Evolutionary conservation across 208 protist genomes (phyloP).

Genomic region (Polymyxa betae): DNA sequence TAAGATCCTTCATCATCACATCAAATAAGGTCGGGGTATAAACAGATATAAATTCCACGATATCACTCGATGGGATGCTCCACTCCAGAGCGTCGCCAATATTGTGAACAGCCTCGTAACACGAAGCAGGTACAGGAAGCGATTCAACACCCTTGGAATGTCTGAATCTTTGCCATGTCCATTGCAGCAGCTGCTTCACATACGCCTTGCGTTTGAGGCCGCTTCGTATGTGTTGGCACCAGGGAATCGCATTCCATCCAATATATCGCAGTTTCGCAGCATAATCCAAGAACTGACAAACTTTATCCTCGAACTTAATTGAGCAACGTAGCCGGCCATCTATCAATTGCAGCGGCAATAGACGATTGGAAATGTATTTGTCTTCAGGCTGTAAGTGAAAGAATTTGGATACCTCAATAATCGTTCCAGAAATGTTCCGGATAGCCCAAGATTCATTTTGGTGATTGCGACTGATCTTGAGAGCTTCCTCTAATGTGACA

Average conservation of each 20-base stretch:
- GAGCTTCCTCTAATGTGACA: neutral
- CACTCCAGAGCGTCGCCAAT: too few relatives aligned
- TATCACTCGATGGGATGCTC: too few relatives aligned
- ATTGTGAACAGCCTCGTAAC: too few relatives aligned
- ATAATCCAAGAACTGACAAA: neutral
- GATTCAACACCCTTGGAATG: neutral
- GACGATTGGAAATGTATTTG: too few relatives aligned
- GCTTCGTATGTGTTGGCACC: neutral
- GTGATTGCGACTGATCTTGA: neutral
- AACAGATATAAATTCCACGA: too few relatives aligned
- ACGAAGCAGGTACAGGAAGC: too few relatives aligned
- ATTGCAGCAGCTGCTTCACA: neutral
- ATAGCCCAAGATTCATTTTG: neutral
- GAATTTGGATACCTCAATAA: neutral
- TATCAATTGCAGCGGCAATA: too few relatives aligned
- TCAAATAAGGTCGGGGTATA: too few relatives aligned
- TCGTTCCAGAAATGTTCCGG: neutral
- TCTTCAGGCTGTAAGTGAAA: too few relatives aligned
- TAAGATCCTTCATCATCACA: too few relatives aligned
- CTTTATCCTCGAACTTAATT: too few relatives aligned
- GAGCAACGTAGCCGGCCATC: too few relatives aligned
- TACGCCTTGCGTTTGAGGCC: neutral
- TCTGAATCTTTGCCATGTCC: neutral
- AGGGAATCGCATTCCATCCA: neutral
- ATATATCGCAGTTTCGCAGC: neutral